Percentiles rank a stretch among this genome's conserved stretches.
These are phyloP conservation scores for Colletotrichum australisinense DNA, from an alignment of 2,329 filamentous ascomycete species.

Conservation along the genomic window DNA sequence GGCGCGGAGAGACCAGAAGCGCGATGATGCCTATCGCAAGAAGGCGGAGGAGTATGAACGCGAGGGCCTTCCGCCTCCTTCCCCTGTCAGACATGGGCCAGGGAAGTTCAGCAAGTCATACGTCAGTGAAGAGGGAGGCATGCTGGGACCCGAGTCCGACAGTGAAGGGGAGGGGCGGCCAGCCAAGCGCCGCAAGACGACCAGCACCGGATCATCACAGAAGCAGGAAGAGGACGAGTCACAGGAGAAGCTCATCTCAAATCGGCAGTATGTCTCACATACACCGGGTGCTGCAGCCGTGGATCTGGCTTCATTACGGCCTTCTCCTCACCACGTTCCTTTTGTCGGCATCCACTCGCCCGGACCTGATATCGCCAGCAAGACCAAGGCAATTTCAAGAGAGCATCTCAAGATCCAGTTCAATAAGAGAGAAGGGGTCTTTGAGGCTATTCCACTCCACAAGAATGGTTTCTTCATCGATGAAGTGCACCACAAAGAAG, in stretches of 20 bases:
- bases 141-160: conserved; percentile 72
- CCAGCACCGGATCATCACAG: conserved; percentile 53
- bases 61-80: conserved; percentile 62
- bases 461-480: conserved; percentile 78
- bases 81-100: conserved; percentile 61
- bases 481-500: conserved; percentile 66
- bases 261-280: conserved; percentile 70
- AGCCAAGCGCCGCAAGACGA: conserved; percentile 59
- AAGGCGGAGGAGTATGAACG: conserved; percentile 58
- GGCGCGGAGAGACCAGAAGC: conserved; percentile 63
- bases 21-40: conserved; percentile 57
- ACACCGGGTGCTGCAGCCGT: conserved; percentile 69
- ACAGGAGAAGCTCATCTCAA: conserved; percentile 62
- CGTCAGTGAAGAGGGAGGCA: conserved; percentile 76
- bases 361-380: conserved; percentile 67
- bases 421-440: conserved; percentile 70
- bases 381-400: conserved; percentile 79
- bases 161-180: conserved; percentile 61
- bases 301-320: conserved; percentile 69
- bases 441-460: conserved; percentile 71
- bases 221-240: conserved; percentile 54
- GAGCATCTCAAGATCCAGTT: conserved; percentile 80
- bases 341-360: conserved; percentile 80
- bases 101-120: conserved; percentile 72
- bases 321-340: conserved; percentile 71